Evolutionary conservation across 2,329 filamentous ascomycete genomes (phyloP), one percentile per base, ranked within the genome.

Genomic region (Venturia pyrina): DNA sequence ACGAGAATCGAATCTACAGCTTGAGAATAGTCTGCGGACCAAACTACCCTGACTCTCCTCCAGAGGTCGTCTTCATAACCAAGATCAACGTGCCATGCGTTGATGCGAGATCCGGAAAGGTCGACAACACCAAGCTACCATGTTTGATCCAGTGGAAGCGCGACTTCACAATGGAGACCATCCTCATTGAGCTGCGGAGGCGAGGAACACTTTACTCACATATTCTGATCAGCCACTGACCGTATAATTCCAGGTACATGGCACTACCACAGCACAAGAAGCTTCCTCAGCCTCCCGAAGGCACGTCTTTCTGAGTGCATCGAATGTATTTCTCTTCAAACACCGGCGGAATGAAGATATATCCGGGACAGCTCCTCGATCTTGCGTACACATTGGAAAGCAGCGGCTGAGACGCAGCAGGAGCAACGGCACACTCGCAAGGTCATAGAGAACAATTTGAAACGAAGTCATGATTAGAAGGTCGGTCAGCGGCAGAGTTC

Each of bases 1-100:
- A 98, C 77, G 95, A 99, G 83, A 99, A 99, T 80, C 90, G 95
- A 73, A 99, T 99, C 80, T 99, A 99, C 83, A 96, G 91, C 71
- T 85, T 99, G 73, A 96, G 93, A 79, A 96, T 99, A 81, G 89
- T 96, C 81, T 99, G 95, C 81, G 93, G 92, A 68, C 83, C 87
- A 62, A 82, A 90, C 66, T 99, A 99, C 77, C 95, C 95, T 64
- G 92, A 96, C 75, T 82, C 85, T 68, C 95, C 95, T 59, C 95
- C 95, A 0, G 87, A 89, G 63, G 90, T 99, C 73, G 88, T 93
- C 73, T 99, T 99, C 78, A 87, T 95, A 72, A 96, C 90, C 73
- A 90, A 91, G 78, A 89, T 99, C 80, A 97, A 98, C 80, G 85
- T 98, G n/a, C 95, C 95, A 34, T 96, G 93, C 73, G 95, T 99